Evolutionary conservation across 1,139 yeast genomes (phyloP).

Genomic region (Pichia sp.): DNA sequence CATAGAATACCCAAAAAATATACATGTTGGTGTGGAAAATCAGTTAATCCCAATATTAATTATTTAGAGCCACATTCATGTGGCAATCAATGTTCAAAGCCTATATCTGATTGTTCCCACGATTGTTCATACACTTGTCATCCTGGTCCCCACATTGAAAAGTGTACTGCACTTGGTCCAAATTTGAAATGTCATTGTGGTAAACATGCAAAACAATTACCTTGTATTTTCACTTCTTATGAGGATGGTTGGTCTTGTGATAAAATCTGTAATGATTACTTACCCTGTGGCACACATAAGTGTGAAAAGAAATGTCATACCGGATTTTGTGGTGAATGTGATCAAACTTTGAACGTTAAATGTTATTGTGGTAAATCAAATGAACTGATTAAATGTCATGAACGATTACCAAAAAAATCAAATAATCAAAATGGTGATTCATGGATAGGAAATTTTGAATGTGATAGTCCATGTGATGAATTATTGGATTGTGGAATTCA

Average conservation of each 20-base stretch:
- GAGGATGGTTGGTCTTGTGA: conserved; percentile 63
- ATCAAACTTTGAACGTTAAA: conserved; percentile 34
- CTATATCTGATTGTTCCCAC: conserved; percentile 54
- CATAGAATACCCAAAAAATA: conserved; percentile 51
- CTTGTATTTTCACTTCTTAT: conserved; percentile 69
- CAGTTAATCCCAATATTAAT: conserved; percentile 57
- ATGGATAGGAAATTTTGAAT: conserved; percentile 62
- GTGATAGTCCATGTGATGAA: conserved; percentile 46
- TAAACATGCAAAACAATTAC: conserved; percentile 54
- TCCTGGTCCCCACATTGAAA: conserved; percentile 78
- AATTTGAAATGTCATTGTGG: conserved; percentile 72
- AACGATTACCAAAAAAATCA: conserved; percentile 35
- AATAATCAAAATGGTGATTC: conserved; percentile 21
- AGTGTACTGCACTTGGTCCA: conserved; percentile 76
- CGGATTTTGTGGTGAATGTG: conserved; percentile 78
- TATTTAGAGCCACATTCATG: conserved; percentile 75
- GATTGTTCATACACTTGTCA: conserved; percentile 74
- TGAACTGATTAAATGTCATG: conserved; percentile 42
- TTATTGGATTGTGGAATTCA: conserved; percentile 65
- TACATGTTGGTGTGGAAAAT: conserved; percentile 90
- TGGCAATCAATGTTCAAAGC: conserved; percentile 70
- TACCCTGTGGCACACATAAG: conserved; percentile 69
- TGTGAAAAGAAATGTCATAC: conserved; percentile 59
- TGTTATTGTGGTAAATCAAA: conserved; percentile 73
- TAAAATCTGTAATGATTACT: conserved; percentile 47